phyloP scores from a whole-genome alignment of 2,329 filamentous ascomycete genomes.

The Ophiostoma quercus region DNA sequence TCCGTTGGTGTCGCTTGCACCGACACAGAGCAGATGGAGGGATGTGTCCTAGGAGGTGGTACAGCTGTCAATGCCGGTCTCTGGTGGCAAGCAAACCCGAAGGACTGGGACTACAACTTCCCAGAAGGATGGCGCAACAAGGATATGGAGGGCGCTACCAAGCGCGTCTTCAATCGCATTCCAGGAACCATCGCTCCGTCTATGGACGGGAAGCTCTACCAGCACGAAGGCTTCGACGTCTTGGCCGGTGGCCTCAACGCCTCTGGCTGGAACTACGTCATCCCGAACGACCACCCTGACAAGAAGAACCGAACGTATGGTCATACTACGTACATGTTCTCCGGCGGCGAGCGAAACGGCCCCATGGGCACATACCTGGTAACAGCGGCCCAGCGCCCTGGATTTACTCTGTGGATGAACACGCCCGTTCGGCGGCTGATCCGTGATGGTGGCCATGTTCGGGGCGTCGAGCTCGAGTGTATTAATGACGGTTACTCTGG shows the following conservation, averaged over 20 bases:
- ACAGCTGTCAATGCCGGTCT: background rate
- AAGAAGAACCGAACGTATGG: background rate
- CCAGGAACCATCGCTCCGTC: background rate
- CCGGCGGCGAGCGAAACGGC: background rate
- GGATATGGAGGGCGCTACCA: background rate
- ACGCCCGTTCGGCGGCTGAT: background rate
- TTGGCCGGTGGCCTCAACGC: background rate
- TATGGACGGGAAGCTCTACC: background rate
- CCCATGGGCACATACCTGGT: background rate
- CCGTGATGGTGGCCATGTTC: background rate
- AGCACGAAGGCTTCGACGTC: background rate
- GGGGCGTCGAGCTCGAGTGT: conserved; percentile 55
- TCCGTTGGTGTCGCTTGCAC: background rate
- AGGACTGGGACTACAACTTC: conserved; percentile 8
- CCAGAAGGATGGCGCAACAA: background rate
- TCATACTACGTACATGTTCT: background rate
- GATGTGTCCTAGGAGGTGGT: background rate
- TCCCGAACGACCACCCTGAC: background rate
- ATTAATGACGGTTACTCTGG: conserved; percentile 44
- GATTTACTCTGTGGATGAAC: background rate
- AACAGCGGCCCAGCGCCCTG: background rate
- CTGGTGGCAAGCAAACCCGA: background rate
- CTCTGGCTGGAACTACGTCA: background rate
- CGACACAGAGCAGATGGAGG: background rate
- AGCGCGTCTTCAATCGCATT: background rate